Conservation (phyloP, 345 rosid genomes). For the Chamaenerion angustifolium region DNA sequence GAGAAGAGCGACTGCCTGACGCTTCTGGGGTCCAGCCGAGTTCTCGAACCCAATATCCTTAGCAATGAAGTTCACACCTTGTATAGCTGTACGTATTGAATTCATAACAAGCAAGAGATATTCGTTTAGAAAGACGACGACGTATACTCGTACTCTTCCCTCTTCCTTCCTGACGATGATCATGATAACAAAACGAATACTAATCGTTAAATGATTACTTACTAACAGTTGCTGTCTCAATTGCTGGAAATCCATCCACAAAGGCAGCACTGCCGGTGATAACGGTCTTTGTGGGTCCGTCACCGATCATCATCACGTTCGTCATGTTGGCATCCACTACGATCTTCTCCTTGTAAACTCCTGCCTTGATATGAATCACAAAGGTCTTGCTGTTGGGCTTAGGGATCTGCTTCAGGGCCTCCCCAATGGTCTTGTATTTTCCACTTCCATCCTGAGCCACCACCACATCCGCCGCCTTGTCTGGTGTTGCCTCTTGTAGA, state of each 20-base stretch:
- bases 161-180: too few relatives aligned
- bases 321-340: conserved; percentile 15
- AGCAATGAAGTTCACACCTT: conserved; percentile 44
- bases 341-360: conserved; percentile 52
- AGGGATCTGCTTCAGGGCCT: conserved; percentile 41
- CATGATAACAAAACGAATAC: too few relatives aligned
- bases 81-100: conserved; percentile 29
- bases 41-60: conserved; percentile 61
- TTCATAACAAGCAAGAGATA: too few relatives aligned
- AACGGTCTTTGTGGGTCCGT: conserved; percentile 50
- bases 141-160: too few relatives aligned
- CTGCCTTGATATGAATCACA: conserved; percentile 53
- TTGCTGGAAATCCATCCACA: conserved; percentile 33
- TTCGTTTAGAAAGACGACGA: too few relatives aligned
- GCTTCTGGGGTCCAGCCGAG: conserved; percentile 43
- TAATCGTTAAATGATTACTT: too few relatives aligned
- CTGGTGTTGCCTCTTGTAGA: conserved; percentile 13
- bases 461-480: conserved; percentile 28
- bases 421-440: conserved; percentile 38
- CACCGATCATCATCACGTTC: conserved; percentile 50
- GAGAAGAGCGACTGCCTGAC: conserved; percentile 66
- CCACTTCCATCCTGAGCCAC: conserved; percentile 75
- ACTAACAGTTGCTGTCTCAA: conserved; percentile 46
- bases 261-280: conserved; percentile 42
- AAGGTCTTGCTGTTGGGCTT: conserved; percentile 18